Percentiles rank a stretch among this genome's conserved stretches.
phyloP scores from a whole-genome alignment of 106 monocot species.

The Triglochin maritima region DNA sequence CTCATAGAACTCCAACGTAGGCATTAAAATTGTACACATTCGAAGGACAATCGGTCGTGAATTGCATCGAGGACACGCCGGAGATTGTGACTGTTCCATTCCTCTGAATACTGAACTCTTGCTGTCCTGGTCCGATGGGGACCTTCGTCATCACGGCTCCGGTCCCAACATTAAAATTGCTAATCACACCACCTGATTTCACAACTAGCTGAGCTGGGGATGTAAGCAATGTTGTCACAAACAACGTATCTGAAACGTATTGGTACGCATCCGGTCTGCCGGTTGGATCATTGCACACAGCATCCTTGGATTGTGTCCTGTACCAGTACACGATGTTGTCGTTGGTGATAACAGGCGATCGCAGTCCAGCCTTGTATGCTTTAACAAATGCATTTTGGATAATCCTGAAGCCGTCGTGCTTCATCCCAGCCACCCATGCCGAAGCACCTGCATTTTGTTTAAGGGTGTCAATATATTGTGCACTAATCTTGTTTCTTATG shows the following conservation, averaged over 20 bases:
- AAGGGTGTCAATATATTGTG: too few relatives aligned
- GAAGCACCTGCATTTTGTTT: conserved; percentile 1
- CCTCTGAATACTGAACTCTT: conserved; percentile 1
- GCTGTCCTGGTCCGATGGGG: conserved; percentile 9
- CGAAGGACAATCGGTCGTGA: conserved; percentile 7
- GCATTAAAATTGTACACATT: conserved; percentile 18
- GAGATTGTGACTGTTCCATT: conserved; percentile 3
- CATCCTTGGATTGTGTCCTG: conserved; percentile 10
- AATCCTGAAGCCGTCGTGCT: conserved; percentile 10
- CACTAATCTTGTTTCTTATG: too few relatives aligned
- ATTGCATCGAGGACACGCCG: neutral
- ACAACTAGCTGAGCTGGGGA: conserved; percentile 10
- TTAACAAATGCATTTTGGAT: conserved; percentile 17
- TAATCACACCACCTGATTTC: neutral
- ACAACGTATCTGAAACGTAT: conserved; percentile 10
- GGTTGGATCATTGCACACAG: conserved; percentile 11
- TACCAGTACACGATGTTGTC: conserved; percentile 21
- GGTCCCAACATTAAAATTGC: neutral
- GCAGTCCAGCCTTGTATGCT: conserved; percentile 11
- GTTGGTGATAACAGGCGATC: neutral
- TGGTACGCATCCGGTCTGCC: conserved; percentile 9
- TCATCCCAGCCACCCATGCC: conserved; percentile 7
- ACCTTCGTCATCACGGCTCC: conserved; percentile 16
- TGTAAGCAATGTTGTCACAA: conserved; percentile 10
- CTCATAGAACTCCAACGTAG: conserved; percentile 3